Evolutionary conservation across 1,139 yeast species (phyloP), one percentile per base, ranked within the genome.

Genomic region (Geotrichum macrosporum): DNA sequence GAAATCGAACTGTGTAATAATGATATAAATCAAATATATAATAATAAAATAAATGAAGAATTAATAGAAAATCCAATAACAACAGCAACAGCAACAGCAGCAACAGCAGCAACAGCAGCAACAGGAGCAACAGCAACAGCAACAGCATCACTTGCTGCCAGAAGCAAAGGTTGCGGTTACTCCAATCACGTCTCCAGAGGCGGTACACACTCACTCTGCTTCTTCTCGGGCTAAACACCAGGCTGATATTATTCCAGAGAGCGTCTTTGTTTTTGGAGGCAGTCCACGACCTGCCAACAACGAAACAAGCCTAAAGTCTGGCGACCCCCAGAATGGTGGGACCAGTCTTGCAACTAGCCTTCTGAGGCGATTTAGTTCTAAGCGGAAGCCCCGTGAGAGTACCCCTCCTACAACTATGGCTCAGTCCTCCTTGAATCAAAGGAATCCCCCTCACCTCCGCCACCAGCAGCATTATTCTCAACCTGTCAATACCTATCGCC

Each of bases 321-420:
- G 30, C 10, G 19, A 35, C 4, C 21, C 16, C 27, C 27, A 37
- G n/a, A 10, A 38, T 36, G 47, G 52, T 22, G 48, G 51, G 8
- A 29, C 53, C 4, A 56, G 50, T 26, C 30, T 61, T 42, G 63
- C 65, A 10, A 49, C 61, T 10, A 56, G 57, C 13, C 37, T 61
- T 32, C 46, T 61, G 24, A 55, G 65, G 12, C 52, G 60, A 37
- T 58, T 61, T 44, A 52, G 58, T 35, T 57, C 64, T n/a, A 57
- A 56, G 21, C 52, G 61, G 31, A 57, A 55, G 47, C 55, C 58
- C 3, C 42, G 51, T 16, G 52, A 50, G 5, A 41, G 29, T 9
- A 35, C 49, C 5, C 21, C 41, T 18, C 45, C 49, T 16, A 38
- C 41, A 4, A 31, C 38, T 3, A 12, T n/a, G 21, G 16, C 43